Percentiles rank a stretch among this genome's conserved stretches.
phyloP scores from a whole-genome alignment of 768 basidiomycete genomes.

The Pleurotus ostreatus region DNA sequence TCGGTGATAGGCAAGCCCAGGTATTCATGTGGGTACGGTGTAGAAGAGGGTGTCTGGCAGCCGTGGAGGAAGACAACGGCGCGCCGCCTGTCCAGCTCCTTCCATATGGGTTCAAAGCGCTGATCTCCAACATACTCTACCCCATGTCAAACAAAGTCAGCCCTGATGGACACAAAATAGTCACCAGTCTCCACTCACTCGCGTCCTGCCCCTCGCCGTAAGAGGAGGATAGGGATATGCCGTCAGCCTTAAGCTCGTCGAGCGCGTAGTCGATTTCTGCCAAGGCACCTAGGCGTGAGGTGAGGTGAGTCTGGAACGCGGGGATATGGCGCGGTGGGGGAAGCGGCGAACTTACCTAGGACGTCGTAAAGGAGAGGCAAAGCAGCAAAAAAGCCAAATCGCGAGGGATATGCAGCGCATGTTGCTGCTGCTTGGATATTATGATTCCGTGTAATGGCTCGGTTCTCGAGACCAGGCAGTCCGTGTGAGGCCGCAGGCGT shows the following conservation, averaged over 20 bases:
- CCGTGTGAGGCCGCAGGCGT: conserved; percentile 52
- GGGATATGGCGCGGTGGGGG: background rate
- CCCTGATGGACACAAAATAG: background rate
- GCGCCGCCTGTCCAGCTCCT: conserved; percentile 55
- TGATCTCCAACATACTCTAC: conserved; percentile 67
- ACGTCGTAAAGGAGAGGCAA: conserved; percentile 60
- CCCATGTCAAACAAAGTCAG: conserved; percentile 4
- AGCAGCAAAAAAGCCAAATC: conserved; percentile 71
- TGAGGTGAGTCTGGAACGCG: background rate
- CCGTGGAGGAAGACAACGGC: conserved; percentile 74
- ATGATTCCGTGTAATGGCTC: conserved; percentile 34
- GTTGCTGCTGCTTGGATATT: conserved; percentile 47
- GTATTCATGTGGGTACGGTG: conserved; percentile 56
- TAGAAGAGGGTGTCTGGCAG: conserved; percentile 59
- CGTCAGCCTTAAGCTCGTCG: conserved; percentile 59
- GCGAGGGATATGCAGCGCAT: conserved; percentile 41
- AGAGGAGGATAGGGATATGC: conserved; percentile 63
- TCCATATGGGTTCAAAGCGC: conserved; percentile 62
- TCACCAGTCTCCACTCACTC: conserved; percentile 32
- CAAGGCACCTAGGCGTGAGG: conserved; percentile 41
- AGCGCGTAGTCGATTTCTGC: conserved; percentile 57
- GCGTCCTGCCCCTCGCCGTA: conserved; percentile 54
- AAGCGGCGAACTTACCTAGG: conserved; percentile 36
- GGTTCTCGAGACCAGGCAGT: conserved; percentile 34
- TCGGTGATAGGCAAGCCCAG: conserved; percentile 70